Evolutionary conservation across 2,329 filamentous ascomycete species (phyloP).

Genomic region (Colletotrichum musae): DNA sequence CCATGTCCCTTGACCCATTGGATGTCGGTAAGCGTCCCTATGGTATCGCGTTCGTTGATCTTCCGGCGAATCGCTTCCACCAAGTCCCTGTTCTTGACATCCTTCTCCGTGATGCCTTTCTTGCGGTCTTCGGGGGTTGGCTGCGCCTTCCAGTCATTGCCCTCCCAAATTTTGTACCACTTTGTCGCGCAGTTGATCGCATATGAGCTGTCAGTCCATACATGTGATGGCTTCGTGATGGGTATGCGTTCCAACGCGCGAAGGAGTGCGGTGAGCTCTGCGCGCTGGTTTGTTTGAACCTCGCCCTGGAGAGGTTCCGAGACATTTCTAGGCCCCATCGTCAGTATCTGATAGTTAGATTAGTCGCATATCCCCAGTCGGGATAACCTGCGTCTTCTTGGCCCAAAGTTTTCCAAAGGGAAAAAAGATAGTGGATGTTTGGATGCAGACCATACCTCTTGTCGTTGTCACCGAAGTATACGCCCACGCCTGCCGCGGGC

Average conservation of each 20-base stretch:
- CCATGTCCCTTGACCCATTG: slow-evolving; percentile 93
- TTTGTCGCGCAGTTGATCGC: slow-evolving; percentile 89
- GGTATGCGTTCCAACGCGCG: slow-evolving; percentile 85
- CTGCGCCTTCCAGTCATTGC: slow-evolving; percentile 79
- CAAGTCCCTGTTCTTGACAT: not conserved
- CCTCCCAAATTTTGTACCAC: slow-evolving; percentile 86
- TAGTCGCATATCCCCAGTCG: not conserved
- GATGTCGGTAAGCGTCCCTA: slow-evolving; percentile 77
- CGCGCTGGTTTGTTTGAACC: slow-evolving; percentile 93
- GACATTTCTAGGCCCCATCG: slow-evolving; percentile 64
- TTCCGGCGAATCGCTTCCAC: slow-evolving; percentile 46
- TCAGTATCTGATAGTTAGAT: not conserved
- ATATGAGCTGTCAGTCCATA: slow-evolving; percentile 92
- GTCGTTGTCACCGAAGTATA: slow-evolving; percentile 73
- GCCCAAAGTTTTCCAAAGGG: no score
- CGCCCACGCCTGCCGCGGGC: slow-evolving; percentile 73
- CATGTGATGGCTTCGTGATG: slow-evolving; percentile 76
- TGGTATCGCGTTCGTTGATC: slow-evolving; percentile 77
- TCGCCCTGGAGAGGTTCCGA: slow-evolving; percentile 82
- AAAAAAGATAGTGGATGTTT: not conserved
- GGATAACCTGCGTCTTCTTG: not conserved
- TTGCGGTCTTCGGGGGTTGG: slow-evolving; percentile 68
- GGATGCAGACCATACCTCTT: slow-evolving; percentile 57
- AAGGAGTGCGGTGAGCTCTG: slow-evolving; percentile 91
- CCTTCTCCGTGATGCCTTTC: slow-evolving; percentile 61